Percentiles rank a stretch among this genome's conserved stretches.
These are phyloP conservation scores for Jamesozyma hellenica DNA, from an alignment of 805 yeast genomes.

Conservation along the genomic window DNA sequence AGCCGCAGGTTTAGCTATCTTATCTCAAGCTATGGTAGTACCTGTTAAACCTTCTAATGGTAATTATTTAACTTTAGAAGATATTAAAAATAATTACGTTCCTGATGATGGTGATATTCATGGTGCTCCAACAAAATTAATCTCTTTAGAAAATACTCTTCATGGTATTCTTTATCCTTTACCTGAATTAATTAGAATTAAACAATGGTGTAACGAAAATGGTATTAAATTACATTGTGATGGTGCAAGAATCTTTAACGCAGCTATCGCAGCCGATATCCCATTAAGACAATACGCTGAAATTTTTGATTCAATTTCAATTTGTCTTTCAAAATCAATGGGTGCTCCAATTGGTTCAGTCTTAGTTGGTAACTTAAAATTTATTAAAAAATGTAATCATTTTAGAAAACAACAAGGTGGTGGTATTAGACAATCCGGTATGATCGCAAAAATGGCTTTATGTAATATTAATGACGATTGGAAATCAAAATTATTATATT, in stretches of 20 bases:
- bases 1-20: constrained; percentile 84
- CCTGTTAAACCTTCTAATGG: constrained; percentile 77
- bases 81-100: constrained; percentile 49
- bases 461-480: constrained; percentile 74
- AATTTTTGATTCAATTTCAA: constrained; percentile 78
- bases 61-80: constrained; percentile 66
- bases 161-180: constrained; percentile 76
- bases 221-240: constrained; percentile 67
- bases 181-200: constrained; percentile 64
- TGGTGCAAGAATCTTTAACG: constrained; percentile 94
- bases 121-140: constrained; percentile 75
- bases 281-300: constrained; percentile 61
- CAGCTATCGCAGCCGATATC: constrained; percentile 57
- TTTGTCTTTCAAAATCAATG: constrained; percentile 79
- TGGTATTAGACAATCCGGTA: constrained; percentile 83
- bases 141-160: constrained; percentile 80
- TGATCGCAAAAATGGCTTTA: constrained; percentile 72
- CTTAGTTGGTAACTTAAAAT: constrained; percentile 53
- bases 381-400: constrained; percentile 66
- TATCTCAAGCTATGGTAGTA: constrained; percentile 85
- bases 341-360: constrained; percentile 94
- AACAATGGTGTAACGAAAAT: constrained; percentile 54
- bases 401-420: constrained; percentile 90
- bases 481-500: constrained; percentile 37
- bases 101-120: constrained; percentile 79